Evolutionary conservation across 495 filamentous ascomycete genomes (phyloP).

Genomic region (Penicillium dipodomyicola): DNA sequence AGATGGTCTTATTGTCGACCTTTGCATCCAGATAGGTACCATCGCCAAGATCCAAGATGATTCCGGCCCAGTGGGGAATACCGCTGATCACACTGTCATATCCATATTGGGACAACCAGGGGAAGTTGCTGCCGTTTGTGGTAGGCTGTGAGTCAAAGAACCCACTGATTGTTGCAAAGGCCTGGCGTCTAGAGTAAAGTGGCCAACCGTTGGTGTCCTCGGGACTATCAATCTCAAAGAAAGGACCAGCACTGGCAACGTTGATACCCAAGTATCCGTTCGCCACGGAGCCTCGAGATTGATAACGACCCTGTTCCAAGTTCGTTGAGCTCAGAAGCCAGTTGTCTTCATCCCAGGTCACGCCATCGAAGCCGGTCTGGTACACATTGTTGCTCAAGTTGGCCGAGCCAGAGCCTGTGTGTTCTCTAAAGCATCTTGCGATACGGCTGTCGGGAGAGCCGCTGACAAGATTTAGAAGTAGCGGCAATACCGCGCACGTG

Average conservation of each 20-base stretch:
- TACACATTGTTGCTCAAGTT: conserved; percentile 38
- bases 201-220: conserved; percentile 73
- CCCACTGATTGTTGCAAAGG: conserved; percentile 71
- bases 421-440: conserved; percentile 14
- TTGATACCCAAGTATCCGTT: conserved; percentile 62
- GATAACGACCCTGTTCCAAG: conserved; percentile 59
- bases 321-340: conserved; percentile 58
- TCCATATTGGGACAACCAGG: conserved; percentile 70
- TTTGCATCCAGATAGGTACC: conserved; percentile 57
- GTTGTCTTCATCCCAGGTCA: conserved; percentile 62
- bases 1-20: conserved; percentile 58
- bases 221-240: conserved; percentile 58
- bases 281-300: conserved; percentile 60
- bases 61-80: conserved; percentile 66
- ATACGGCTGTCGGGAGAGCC: conserved; percentile 16
- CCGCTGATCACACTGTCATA: conserved; percentile 72
- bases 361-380: conserved; percentile 46
- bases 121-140: conserved; percentile 65
- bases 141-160: conserved; percentile 66
- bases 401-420: conserved; percentile 11
- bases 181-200: conserved; percentile 62
- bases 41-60: conserved; percentile 57
- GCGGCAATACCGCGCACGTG: conserved; percentile 16
- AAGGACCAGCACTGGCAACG: conserved; percentile 64
- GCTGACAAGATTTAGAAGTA: conserved; percentile 17